Evolutionary conservation across 306 rosid genomes (phyloP), one percentile per base, ranked within the genome.

Genomic region (Sicyos edulis): DNA sequence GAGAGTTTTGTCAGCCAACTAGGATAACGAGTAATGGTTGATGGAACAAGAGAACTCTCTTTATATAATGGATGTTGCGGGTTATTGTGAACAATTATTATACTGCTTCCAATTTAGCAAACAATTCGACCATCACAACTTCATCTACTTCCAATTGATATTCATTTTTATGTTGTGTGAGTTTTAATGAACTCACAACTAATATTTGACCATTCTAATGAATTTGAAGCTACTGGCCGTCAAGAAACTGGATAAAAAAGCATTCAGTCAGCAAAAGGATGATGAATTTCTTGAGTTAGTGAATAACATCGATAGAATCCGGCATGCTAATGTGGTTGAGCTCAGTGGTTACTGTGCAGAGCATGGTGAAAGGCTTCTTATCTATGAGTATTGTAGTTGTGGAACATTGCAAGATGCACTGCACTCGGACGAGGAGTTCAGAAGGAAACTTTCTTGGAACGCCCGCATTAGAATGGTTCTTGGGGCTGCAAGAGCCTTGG

Each of bases 401-500:
- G 97, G 96, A 49, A 82, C 99, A 61, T 86, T 95, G 58, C 84
- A 87, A 65, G 99, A 91, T 58, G 88, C 85, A 51, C 82, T 95
- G 75, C 96, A 95, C 85, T 79, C 83, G 24, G 95, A 86, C 21
- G 86, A 89, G 53, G 99, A 89, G 71, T 79, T 75, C 42, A 86
- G 83, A 81, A 85, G 75, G 78, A 80, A 66, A 56, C 86, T 89
- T 45, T 79, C 96, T 1, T 95, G 97, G 99, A 89, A 89, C 83
- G 42, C 83, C 71, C 96, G 99, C 69, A 83, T 89, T 79, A 85
- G 86, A 80, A 87, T 95, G 83, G 96, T 96, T 60, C 97, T 95
- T 55, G 99, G 88, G 54, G 91, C 97, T 61, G 97, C 99, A 75
- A 89, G 97, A 84, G 99, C 97, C 60, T 84, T 95, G 57, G 97